These are phyloP conservation scores for Candida labiduridarum DNA, from an alignment of 1,139 yeast genomes.

Conservation along the genomic window DNA sequence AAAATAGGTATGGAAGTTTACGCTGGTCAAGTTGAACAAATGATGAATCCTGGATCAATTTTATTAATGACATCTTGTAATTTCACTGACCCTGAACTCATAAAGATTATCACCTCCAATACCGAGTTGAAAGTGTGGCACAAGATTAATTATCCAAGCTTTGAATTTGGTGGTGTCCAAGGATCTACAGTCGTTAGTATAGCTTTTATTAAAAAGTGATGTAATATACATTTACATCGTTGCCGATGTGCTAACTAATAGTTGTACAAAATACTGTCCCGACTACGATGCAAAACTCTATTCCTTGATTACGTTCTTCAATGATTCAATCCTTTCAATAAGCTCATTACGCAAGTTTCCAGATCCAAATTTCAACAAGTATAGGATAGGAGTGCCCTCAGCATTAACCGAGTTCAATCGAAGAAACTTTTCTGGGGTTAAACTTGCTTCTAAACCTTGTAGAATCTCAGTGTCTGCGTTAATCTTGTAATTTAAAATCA, in stretches of 20 bases:
- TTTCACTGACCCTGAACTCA: constrained; percentile 80
- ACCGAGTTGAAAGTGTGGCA: constrained; percentile 55
- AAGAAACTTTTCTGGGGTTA: constrained; percentile 76
- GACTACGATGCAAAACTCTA: background rate
- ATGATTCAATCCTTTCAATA: constrained; percentile 50
- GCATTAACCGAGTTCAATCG: constrained; percentile 58
- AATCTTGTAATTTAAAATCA: constrained; percentile 76
- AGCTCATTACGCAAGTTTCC: constrained; percentile 63
- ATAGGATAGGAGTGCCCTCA: constrained; percentile 73
- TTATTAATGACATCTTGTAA: constrained; percentile 92
- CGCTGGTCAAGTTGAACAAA: constrained; percentile 56
- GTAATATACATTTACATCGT: constrained; percentile 2
- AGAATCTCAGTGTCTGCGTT: constrained; percentile 56
- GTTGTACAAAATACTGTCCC: background rate
- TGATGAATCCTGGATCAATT: constrained; percentile 59
- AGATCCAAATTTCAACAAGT: constrained; percentile 72
- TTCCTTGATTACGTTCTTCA: constrained; percentile 23
- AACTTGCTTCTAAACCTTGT: constrained; percentile 84
- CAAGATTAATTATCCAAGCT: constrained; percentile 71
- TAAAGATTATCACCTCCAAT: constrained; percentile 49
- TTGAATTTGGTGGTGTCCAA: constrained; percentile 83
- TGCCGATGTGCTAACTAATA: background rate
- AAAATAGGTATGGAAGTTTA: constrained; percentile 64
- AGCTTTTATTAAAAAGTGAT: constrained; percentile 57
- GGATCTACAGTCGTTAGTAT: constrained; percentile 89